Evolutionary conservation across 805 yeast genomes (phyloP).

Genomic region (Saturnispora saitoi): DNA sequence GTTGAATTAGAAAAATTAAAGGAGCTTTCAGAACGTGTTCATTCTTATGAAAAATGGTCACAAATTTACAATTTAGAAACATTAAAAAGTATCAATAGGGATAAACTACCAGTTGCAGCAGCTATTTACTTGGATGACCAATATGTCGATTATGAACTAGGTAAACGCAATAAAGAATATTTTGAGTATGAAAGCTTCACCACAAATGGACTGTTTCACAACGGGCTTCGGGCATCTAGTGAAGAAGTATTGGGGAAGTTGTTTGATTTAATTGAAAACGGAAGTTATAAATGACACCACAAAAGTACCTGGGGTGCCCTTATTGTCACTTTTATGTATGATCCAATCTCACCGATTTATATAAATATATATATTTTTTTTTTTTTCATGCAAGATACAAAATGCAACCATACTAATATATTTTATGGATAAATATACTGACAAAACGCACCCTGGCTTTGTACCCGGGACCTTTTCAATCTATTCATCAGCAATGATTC

Average conservation of each 20-base stretch:
- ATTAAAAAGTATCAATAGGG: slow-evolving; percentile 14
- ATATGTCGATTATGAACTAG: slow-evolving; percentile 41
- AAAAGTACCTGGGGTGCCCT: background rate
- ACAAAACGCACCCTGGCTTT: slow-evolving; percentile 32
- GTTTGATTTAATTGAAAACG: slow-evolving; percentile 33
- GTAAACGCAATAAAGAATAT: slow-evolving; percentile 15
- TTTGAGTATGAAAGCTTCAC: slow-evolving; percentile 32
- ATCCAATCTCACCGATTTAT: too few species aligned
- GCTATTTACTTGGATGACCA: slow-evolving; percentile 42
- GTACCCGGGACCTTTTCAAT: slow-evolving; percentile 52
- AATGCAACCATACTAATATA: too few species aligned
- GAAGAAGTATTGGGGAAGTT: slow-evolving; percentile 33
- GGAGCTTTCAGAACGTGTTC: slow-evolving; percentile 31
- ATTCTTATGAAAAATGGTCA: slow-evolving; percentile 26
- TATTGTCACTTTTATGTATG: too few species aligned
- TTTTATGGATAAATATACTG: slow-evolving; percentile 30
- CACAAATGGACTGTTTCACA: slow-evolving; percentile 44
- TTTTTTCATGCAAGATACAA: too few species aligned
- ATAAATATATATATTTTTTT: too few species aligned
- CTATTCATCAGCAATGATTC: slow-evolving; percentile 32
- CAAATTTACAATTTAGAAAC: slow-evolving; percentile 20
- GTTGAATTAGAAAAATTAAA: slow-evolving; percentile 34
- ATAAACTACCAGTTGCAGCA: slow-evolving; percentile 36
- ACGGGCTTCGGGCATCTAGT: slow-evolving; percentile 38
- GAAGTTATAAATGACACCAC: slow-evolving; percentile 18